Base-by-base conservation (phyloP, 1,284 basidiomycete genomes). In the Mixia osmundae region DNA sequence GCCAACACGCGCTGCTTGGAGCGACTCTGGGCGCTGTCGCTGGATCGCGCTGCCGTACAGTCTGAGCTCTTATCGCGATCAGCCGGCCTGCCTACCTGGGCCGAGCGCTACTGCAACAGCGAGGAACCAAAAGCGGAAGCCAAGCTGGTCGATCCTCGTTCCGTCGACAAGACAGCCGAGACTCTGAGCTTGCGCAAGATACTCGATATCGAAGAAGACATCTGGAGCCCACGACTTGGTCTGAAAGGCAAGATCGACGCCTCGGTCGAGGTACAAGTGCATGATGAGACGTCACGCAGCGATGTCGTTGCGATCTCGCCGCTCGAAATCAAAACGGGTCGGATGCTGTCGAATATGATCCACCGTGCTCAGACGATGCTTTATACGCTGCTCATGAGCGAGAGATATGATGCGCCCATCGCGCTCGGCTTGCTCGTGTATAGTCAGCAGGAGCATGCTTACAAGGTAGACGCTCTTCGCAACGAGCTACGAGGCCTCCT, bases 311-410 rank as follows among this genome's bases (percentile, higher is more conserved):
- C 50, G 11, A 69, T 71, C 0, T 65, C 75, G 49, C 82, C 89
- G 2, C 69, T 97, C 32, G 91, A 99, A 57, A 79, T 97, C 58
- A 99, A 97, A 60, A 99, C 89, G 0, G 89, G 91, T 1, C 63
- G 75, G 35, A 57, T 72, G 1, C 59, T 70, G 20, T 71, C 71
- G 9, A 68, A 73, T 2, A 71, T 87, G 66, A 80, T 89, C 47
- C 91, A 97, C 55, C 73, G 85, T 28, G 91, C 91, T 0, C 89
- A 99, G 57, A 97, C 91, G 1, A 87, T 94, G 73, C 60, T 97
- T 5, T 99, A 97, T 53, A 94, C 83, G 0, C 62, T 97, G 10
- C 66, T 99, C 5, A 72, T 87, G 53, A 69, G 72, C 24, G 87
- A 97, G 51, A 69, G 85, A 10, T 95, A 95, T 51, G 72, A 76